Evolutionary conservation across 768 basidiomycete genomes (phyloP).

Genomic region (Serpula lacrymans): DNA sequence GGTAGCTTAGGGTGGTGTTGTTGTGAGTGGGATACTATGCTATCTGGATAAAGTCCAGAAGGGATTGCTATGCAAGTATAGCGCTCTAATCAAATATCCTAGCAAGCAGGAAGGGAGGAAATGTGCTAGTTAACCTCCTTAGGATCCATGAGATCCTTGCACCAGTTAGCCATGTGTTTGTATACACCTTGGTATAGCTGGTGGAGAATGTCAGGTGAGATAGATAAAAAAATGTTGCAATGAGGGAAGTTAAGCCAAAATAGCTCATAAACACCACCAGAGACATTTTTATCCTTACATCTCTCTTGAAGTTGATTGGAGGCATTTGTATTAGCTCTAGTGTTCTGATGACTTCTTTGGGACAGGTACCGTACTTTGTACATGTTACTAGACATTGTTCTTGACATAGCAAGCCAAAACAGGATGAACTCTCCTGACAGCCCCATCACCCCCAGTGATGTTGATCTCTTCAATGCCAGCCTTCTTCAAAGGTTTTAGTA

Average conservation of each 20-base stretch:
- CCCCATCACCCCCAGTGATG: constrained; percentile 36
- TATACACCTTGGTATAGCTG: constrained; percentile 47
- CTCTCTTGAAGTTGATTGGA: too few relatives aligned
- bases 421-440: constrained; percentile 26
- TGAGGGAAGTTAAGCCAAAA: constrained; percentile 41
- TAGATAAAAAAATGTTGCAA: constrained; percentile 34
- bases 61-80: too few relatives aligned
- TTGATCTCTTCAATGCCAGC: constrained; percentile 28
- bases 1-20: constrained; percentile 15
- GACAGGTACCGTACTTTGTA: constrained; percentile 22
- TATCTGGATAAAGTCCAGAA: constrained; percentile 34
- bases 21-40: constrained; percentile 27
- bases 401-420: constrained; percentile 41
- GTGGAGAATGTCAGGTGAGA: constrained; percentile 43
- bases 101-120: too few relatives aligned
- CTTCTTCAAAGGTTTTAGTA: constrained; percentile 28
- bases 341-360: too few relatives aligned
- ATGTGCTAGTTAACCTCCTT: constrained; percentile 11
- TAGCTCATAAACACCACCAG: constrained; percentile 19
- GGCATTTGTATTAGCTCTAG: too few relatives aligned
- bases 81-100: too few relatives aligned
- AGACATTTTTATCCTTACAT: too few relatives aligned
- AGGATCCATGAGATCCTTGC: constrained; percentile 7
- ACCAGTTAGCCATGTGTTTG: constrained; percentile 41
- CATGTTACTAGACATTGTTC: constrained; percentile 39